A percentile compares a stretch with the other conserved stretches of the same genome.
These are phyloP conservation scores for Sporothrix pallida DNA, from an alignment of 2,329 filamentous ascomycete genomes.

Conservation along the genomic window DNA sequence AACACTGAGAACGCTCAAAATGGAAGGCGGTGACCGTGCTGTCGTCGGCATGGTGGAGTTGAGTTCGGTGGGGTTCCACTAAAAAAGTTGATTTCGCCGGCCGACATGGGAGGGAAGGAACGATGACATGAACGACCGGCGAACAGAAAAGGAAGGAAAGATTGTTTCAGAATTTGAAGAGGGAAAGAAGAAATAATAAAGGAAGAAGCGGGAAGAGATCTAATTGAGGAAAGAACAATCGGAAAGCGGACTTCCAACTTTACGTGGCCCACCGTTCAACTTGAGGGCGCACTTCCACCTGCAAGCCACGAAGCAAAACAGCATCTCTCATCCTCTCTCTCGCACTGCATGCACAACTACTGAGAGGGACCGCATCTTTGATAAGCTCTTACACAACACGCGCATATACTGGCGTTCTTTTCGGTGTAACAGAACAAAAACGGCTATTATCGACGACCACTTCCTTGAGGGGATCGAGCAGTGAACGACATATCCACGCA, in stretches of 20 bases:
- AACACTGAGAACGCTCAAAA: neutral
- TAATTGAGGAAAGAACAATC: neutral
- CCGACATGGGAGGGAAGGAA: constrained; percentile 6
- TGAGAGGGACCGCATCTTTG: constrained; percentile 25
- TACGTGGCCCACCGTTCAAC: neutral
- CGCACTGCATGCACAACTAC: neutral
- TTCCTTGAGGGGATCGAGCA: neutral
- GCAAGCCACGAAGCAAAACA: constrained; percentile 25
- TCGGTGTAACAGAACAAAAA: constrained; percentile 2
- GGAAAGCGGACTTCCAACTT: neutral
- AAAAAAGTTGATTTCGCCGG: constrained; percentile 17
- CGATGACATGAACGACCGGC: neutral
- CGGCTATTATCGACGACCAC: neutral
- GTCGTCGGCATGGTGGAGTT: neutral
- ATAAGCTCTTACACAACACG: constrained; percentile 26
- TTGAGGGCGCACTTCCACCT: neutral
- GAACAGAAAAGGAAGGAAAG: neutral
- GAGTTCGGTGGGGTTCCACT: constrained; percentile 26
- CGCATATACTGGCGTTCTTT: neutral
- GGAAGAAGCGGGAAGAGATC: neutral
- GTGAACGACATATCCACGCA: neutral
- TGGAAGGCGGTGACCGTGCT: constrained; percentile 28
- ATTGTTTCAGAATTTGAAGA: neutral
- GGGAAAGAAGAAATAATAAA: neutral
- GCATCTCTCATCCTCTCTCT: neutral